A percentile compares a stretch with the other conserved stretches of the same genome.
Evolutionary conservation across 1,284 basidiomycete species (phyloP).

Genomic region (Trametes pubescens): DNA sequence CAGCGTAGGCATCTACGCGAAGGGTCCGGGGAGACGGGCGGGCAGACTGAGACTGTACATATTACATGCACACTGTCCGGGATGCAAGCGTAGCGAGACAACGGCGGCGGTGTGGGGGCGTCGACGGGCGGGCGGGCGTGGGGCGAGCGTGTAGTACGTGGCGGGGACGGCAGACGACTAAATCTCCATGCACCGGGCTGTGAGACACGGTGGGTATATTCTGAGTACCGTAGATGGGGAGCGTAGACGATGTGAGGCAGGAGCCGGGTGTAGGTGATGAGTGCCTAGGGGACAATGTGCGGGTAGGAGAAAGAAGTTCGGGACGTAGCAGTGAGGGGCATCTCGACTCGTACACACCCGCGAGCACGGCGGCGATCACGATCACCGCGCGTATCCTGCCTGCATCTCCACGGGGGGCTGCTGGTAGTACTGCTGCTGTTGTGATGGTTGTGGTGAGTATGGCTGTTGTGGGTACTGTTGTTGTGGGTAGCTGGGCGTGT

Average conservation of each 20-base stretch:
- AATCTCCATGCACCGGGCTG: constrained; percentile 27
- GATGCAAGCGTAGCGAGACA: constrained; percentile 20
- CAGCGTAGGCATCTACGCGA: constrained; percentile 9
- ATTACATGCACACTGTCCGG: constrained; percentile 30
- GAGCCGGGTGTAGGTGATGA: constrained; percentile 6
- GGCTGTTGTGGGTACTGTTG: constrained; percentile 28
- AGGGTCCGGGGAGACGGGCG: constrained; percentile 19
- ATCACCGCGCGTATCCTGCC: constrained; percentile 43
- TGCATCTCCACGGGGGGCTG: constrained; percentile 47
- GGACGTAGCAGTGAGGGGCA: constrained; percentile 17
- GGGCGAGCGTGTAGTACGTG: constrained; percentile 9
- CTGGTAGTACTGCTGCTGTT: constrained; percentile 37
- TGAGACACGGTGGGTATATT: constrained; percentile 35
- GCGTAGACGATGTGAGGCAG: constrained; percentile 21
- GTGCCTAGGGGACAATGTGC: background rate
- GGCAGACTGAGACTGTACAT: constrained; percentile 25
- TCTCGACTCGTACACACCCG: constrained; percentile 28
- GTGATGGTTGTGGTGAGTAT: constrained; percentile 24
- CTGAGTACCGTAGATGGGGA: constrained; percentile 28
- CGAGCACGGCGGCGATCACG: constrained; percentile 31
- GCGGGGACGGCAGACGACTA: constrained; percentile 17
- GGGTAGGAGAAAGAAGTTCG: constrained; percentile 7
- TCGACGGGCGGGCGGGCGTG: constrained; percentile 2
- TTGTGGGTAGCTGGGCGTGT: constrained; percentile 38
- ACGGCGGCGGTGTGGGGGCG: constrained; percentile 3